Evolutionary conservation across 768 basidiomycete genomes (phyloP), one percentile per base, ranked within the genome.

Genomic region (Boletus barrowsii): DNA sequence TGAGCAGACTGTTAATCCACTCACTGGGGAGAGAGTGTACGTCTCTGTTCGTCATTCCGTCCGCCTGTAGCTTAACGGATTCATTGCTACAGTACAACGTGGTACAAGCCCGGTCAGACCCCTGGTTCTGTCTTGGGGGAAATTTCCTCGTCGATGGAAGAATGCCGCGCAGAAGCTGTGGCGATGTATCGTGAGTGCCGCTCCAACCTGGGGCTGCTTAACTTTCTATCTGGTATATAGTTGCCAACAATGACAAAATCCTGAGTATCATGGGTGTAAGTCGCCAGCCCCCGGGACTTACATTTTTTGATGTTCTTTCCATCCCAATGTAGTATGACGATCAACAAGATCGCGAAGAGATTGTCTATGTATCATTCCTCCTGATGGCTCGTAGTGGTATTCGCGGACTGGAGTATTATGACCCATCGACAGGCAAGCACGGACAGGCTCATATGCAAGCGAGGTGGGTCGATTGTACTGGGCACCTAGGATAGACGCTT

Each of bases 381-480:
- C 69, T 88, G 47, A 94, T 94, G 92, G 90, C 87, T n/a, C 83
- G 92, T 29, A 85, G 83, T 39, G 93, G 88, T 56, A 68, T 93
- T 35, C 79, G 86, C 35, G 90, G 83, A 5, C 76, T 94, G 36
- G 90, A 93, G 68, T 92, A 77, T 66, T 95, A 88, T 62, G 89
- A 95, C 62, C 91, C 91, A 24, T 75, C 73, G 26, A 88, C 84
- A 14, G 74, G 84, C 70, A 92, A 91, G 68, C 92, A 93, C 62
- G 89, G 91, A 17, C 90, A 93, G 65, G 90, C 90, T 15, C 90
- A 92, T 64, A 93, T 92, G 91, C 88, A 93, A 71, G 90, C 90
- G 42, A 83, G 90, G 88, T 89, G 68, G 44, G 80, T 57, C 26
- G 29, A 29, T 18, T 36, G 14, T 40, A 45, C 47, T 7, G 22